Evolutionary conservation across 1,139 yeast genomes (phyloP).

Genomic region (Debaryomycetaceae sp.): DNA sequence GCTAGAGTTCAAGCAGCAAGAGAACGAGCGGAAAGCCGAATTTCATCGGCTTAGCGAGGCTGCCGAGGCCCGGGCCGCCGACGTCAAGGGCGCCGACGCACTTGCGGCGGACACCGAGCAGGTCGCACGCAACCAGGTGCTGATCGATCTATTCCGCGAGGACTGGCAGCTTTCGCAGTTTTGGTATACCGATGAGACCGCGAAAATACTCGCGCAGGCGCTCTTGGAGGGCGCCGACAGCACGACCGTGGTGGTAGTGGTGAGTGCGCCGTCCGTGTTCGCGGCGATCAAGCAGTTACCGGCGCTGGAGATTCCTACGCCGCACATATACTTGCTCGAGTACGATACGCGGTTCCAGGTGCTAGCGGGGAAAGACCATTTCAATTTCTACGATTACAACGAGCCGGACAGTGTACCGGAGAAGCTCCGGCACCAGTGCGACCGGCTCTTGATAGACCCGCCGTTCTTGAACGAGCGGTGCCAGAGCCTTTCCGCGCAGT

Average conservation of each 20-base stretch:
- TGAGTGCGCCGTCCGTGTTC: constrained; percentile 86
- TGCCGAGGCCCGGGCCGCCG: neutral
- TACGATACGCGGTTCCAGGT: constrained; percentile 65
- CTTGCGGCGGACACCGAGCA: constrained; percentile 47
- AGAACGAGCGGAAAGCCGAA: constrained; percentile 44
- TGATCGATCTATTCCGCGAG: constrained; percentile 66
- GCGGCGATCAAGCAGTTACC: constrained; percentile 62
- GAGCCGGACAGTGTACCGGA: constrained; percentile 55
- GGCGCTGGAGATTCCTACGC: constrained; percentile 44
- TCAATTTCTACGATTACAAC: constrained; percentile 66
- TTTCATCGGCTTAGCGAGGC: constrained; percentile 46
- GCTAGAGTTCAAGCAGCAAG: constrained; percentile 60
- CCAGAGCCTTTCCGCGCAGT: constrained; percentile 61
- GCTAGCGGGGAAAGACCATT: constrained; percentile 57
- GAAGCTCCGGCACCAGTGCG: constrained; percentile 48
- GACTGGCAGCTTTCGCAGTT: constrained; percentile 94
- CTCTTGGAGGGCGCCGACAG: constrained; percentile 66
- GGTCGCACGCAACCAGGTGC: constrained; percentile 11
- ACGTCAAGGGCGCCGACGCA: no score
- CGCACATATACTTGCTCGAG: constrained; percentile 65
- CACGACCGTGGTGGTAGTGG: constrained; percentile 60
- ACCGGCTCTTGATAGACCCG: constrained; percentile 76
- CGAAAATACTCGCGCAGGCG: constrained; percentile 55
- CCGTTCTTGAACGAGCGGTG: constrained; percentile 79
- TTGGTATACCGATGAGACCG: constrained; percentile 74